phyloP scores from a whole-genome alignment of 176 grass and related monocot species.

The Melocanna baccifera region DNA sequence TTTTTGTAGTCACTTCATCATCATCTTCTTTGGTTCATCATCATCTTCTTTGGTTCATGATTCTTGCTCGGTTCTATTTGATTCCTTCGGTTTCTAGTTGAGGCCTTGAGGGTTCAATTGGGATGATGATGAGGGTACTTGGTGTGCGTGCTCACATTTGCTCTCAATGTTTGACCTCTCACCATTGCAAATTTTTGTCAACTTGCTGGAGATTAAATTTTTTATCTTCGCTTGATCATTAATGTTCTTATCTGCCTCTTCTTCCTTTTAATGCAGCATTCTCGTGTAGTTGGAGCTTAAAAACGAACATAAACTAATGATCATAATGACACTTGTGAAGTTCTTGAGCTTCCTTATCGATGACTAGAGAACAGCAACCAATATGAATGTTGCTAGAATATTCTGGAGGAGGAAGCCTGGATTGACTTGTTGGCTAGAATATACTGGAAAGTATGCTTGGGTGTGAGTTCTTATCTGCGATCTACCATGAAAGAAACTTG shows the following conservation, averaged over 20 bases:
- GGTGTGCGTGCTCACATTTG: background rate
- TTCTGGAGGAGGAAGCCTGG: background rate
- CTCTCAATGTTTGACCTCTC: background rate
- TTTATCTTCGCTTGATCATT: background rate
- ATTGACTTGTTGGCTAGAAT: background rate
- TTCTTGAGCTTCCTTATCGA: background rate
- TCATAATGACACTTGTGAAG: background rate
- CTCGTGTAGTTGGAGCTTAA: conserved; percentile 1
- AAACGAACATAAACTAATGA: conserved; percentile 26
- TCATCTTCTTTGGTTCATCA: background rate
- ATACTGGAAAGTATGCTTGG: background rate
- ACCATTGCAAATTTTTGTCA: background rate
- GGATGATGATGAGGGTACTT: background rate
- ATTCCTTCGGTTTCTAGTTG: conserved; percentile 13
- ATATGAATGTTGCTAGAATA: background rate
- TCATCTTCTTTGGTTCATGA: conserved; percentile 18
- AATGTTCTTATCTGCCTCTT: background rate
- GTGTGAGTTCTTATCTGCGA: conserved; percentile 11
- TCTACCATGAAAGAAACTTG: background rate
- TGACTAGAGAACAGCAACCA: background rate
- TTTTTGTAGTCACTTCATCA: conserved; percentile 14
- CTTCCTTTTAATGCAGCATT: background rate
- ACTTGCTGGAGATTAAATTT: background rate
- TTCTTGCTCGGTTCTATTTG: conserved; percentile 15
- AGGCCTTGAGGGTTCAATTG: background rate